These are phyloP conservation scores for Hamamelis virginiana DNA, from an alignment of 164 flowering plant genomes.

Conservation along the genomic window DNA sequence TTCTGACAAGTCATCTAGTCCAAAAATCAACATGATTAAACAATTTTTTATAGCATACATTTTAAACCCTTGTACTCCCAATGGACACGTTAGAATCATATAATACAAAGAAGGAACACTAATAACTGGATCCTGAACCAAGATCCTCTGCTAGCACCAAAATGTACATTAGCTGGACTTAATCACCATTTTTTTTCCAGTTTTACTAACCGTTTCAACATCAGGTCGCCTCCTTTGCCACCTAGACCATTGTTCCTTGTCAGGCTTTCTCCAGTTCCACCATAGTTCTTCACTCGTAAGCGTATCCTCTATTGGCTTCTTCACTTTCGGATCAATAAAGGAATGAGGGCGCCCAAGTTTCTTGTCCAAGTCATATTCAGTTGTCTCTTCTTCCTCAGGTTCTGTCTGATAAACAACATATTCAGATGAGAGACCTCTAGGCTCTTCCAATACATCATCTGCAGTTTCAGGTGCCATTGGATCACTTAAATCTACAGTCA, in stretches of 20 bases:
- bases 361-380: conserved; percentile 72
- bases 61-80: too few relatives aligned
- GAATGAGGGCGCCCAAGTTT: conserved; percentile 83
- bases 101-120: too few relatives aligned
- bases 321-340: conserved; percentile 74
- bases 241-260: conserved; percentile 85
- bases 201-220: conserved; percentile 76
- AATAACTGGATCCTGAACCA: too few relatives aligned
- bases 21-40: too few relatives aligned
- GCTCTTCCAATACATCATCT: conserved; percentile 44
- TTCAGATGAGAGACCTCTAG: conserved; percentile 51
- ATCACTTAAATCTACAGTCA: conserved; percentile 35
- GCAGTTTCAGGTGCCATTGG: conserved; percentile 23
- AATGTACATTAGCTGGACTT: not conserved
- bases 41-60: too few relatives aligned
- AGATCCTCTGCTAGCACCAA: too few relatives aligned
- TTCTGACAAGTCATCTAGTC: too few relatives aligned
- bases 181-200: not conserved
- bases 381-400: conserved; percentile 48
- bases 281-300: conserved; percentile 82
- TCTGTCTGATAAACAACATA: conserved; percentile 75
- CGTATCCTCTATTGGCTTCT: conserved; percentile 62
- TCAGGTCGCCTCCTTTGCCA: conserved; percentile 94
- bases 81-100: too few relatives aligned
- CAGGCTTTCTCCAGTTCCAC: conserved; percentile 99